Base-by-base conservation (phyloP, 1,139 yeast genomes). In the Chernovozyma sophiae-reginae region DNA sequence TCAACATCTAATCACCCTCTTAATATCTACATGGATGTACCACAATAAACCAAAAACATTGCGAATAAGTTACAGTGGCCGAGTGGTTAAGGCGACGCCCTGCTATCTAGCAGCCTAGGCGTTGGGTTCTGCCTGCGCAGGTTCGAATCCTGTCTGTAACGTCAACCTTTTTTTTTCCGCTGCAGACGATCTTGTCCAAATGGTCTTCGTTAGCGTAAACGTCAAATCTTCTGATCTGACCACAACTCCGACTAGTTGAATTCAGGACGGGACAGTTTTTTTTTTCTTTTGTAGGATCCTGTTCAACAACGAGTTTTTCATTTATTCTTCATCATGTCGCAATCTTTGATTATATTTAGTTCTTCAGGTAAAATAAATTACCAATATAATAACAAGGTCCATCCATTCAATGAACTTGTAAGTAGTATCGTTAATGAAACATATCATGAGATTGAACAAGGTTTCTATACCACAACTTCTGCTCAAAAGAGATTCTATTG, bases 41-140 rank as follows among this genome's bases (percentile, higher is more conserved):
- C n/a, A n/a, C n/a, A n/a, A n/a, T n/a, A n/a, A n/a, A n/a, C n/a
- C n/a, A n/a, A n/a, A n/a, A n/a, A n/a, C n/a, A n/a, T n/a, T n/a
- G 23, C 10, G 10, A 20, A 20, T 20, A 7, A n/a, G 78, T 71
- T 65, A 69, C 83, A 75, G 84, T 79, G 85, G 83, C 85, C 85
- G 86, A 79, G 86, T 78, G 86, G 86, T 79, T 79, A 79, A 79
- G 85, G 86, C 84, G 86, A 77, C 77, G 81, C 85, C 85, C 86
- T 79, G 84, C 84, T 78, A 77, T 29, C 42, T 43, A 49, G 76
- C 66, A 56, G 76, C 52, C 55, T 42, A 80, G 86, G 85, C 78
- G 78, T 77, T 80, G 86, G 81, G 86, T 74, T 77, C 68, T 79
- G 74, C 86, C 82, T 77, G 79, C 86, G 86, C 85, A 80, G 85